A percentile compares a stretch with the other conserved stretches of the same genome.
Conservation (phyloP, 768 basidiomycete genomes). For the Thelephora ganbajun region DNA sequence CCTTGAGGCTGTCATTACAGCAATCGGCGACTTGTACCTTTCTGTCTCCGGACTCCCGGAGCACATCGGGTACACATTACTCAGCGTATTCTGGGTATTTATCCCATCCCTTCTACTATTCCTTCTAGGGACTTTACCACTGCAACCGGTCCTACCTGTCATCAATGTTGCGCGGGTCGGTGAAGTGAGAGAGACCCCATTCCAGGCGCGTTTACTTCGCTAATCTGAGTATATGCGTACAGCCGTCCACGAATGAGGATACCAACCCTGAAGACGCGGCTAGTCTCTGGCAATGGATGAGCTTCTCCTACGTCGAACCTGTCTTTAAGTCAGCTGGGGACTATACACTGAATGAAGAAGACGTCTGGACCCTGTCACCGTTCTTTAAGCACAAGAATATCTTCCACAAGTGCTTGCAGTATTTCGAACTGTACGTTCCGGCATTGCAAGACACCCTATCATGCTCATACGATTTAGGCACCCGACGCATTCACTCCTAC, state of each 20-base stretch:
- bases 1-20: slow-evolving; percentile 21
- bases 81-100: slow-evolving; percentile 19
- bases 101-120: slow-evolving; percentile 28
- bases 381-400: slow-evolving; percentile 56
- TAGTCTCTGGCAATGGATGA: slow-evolving; percentile 50
- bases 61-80: slow-evolving; percentile 7
- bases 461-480: not conserved
- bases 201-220: not conserved
- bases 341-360: slow-evolving; percentile 28
- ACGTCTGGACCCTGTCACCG: slow-evolving; percentile 56
- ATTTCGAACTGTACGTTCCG: slow-evolving; percentile 25
- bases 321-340: slow-evolving; percentile 36
- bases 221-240: slow-evolving; percentile 3
- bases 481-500: slow-evolving; percentile 41
- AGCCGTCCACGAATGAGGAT: slow-evolving; percentile 35
- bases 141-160: slow-evolving; percentile 30
- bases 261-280: slow-evolving; percentile 55
- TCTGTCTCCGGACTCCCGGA: slow-evolving; percentile 13
- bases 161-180: slow-evolving; percentile 32
- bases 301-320: slow-evolving; percentile 52
- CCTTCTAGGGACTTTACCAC: slow-evolving; percentile 42
- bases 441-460: not conserved
- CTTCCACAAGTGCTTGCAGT: slow-evolving; percentile 47
- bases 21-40: slow-evolving; percentile 23
- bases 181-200: slow-evolving; percentile 27